Conservation (phyloP, 2,329 filamentous ascomycete genomes). For the Parafenestella ontariensis region DNA sequence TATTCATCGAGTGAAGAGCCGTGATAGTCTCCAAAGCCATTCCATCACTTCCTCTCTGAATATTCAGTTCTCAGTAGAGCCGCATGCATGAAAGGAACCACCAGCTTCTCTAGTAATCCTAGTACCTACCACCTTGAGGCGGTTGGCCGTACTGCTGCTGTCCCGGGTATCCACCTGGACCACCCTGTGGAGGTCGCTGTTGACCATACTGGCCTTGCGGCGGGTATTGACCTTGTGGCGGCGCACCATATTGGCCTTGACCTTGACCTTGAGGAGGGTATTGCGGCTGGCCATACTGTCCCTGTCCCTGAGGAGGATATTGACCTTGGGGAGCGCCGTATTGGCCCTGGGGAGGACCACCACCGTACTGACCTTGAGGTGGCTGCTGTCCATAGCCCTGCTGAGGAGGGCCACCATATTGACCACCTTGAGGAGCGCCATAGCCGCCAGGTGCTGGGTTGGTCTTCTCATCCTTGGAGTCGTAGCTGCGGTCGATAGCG, state of each 20-base stretch:
- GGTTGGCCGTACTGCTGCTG: constrained; percentile 31
- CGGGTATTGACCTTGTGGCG: constrained; percentile 20
- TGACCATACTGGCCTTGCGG: constrained; percentile 28
- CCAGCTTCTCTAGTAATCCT: constrained; percentile 3
- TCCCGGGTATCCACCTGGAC: constrained; percentile 29
- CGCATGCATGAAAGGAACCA: no score
- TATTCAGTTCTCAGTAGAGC: no score
- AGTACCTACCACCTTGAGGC: constrained; percentile 29
- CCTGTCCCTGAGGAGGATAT: constrained; percentile 12
- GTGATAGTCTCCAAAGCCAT: not conserved
- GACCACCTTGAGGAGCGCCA: constrained; percentile 34
- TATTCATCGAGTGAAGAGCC: not conserved
- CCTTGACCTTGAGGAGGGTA: constrained; percentile 12
- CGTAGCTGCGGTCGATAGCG: constrained; percentile 70
- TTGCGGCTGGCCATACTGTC: constrained; percentile 30
- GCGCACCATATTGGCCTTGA: constrained; percentile 32
- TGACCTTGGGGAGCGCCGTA: constrained; percentile 7
- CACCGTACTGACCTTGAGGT: constrained; percentile 22
- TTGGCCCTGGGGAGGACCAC: constrained; percentile 12
- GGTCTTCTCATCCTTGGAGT: constrained; percentile 68
- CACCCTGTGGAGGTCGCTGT: constrained; percentile 28
- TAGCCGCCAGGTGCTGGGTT: constrained; percentile 47
- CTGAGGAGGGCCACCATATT: constrained; percentile 40
- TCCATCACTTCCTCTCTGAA: not conserved
- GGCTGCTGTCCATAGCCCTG: constrained; percentile 33